Percentiles rank a stretch among this genome's conserved stretches.
These are phyloP conservation scores for Solanum pimpinellifolium DNA, from an alignment of 257 asterid species.

Conservation along the genomic window DNA sequence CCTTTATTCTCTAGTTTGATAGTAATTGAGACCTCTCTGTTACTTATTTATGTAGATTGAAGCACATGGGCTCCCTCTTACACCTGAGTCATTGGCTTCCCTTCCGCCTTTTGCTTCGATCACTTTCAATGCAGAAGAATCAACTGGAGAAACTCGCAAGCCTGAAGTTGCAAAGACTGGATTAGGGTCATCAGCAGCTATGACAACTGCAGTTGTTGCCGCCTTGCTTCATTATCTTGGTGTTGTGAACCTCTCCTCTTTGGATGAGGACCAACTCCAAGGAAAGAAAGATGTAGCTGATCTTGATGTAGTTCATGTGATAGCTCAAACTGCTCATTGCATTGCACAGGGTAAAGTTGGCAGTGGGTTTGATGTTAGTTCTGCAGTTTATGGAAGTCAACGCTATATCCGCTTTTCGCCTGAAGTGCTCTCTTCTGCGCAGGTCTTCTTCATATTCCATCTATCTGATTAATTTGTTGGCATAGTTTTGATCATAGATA, in stretches of 20 bases:
- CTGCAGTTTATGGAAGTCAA: constrained; percentile 98
- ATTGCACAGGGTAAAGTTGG: constrained; percentile 99
- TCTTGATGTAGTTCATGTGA: constrained; percentile 72
- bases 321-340: constrained; percentile 97
- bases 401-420: constrained; percentile 90
- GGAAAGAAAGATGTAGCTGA: constrained; percentile 16
- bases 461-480: not conserved
- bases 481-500: not conserved
- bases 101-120: constrained; percentile 88
- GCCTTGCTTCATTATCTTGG: constrained; percentile 82
- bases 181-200: constrained; percentile 98
- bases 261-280: constrained; percentile 12
- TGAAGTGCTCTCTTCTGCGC: constrained; percentile 77
- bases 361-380: constrained; percentile 96
- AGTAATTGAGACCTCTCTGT: not conserved
- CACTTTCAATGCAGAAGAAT: constrained; percentile 72
- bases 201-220: constrained; percentile 98
- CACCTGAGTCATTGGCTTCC: constrained; percentile 78
- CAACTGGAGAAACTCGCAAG: constrained; percentile 48
- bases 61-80: constrained; percentile 73
- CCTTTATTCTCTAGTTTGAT: not conserved
- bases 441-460: constrained; percentile 31
- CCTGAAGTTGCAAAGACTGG: constrained; percentile 99
- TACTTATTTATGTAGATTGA: constrained; percentile 50
- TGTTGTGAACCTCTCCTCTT: constrained; percentile 60